phyloP scores from a whole-genome alignment of 176 grass and related monocot species.

The Oropetium thomaeum region DNA sequence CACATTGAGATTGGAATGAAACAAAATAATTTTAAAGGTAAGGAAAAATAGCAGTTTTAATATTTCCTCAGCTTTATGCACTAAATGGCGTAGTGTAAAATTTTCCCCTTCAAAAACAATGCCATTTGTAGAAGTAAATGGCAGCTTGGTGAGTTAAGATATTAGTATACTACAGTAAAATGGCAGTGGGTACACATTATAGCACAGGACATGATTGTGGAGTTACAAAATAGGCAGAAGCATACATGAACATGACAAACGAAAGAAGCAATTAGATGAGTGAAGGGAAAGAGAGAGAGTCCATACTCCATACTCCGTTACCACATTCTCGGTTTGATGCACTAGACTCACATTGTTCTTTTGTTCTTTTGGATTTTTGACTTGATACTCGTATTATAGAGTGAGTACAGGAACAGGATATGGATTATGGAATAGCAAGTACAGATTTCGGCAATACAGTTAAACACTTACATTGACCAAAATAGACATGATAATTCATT shows the following conservation, averaged over 20 bases:
- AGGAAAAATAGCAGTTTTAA: not conserved
- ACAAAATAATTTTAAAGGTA: constrained; percentile 3
- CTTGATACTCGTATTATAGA: not conserved
- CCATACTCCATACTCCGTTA: not conserved
- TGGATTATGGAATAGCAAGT: not conserved
- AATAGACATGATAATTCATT: not conserved
- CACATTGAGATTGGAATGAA: not conserved
- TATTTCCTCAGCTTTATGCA: not conserved
- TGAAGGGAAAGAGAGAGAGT: not conserved
- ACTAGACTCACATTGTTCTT: not conserved
- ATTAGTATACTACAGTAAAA: not conserved
- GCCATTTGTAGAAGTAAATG: not conserved
- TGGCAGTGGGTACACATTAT: not conserved
- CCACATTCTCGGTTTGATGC: not conserved
- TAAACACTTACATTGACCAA: not conserved
- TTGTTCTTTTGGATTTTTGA: not conserved
- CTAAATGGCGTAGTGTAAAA: too few species aligned
- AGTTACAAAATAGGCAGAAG: not conserved
- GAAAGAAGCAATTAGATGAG: not conserved
- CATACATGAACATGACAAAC: not conserved
- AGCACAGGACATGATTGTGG: not conserved
- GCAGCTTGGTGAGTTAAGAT: not conserved
- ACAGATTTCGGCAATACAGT: not conserved
- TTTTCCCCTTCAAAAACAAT: not conserved
- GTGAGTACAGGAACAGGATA: not conserved